Base-by-base conservation (phyloP, 257 asterid genomes). In the Solanum corneliomulleri region DNA sequence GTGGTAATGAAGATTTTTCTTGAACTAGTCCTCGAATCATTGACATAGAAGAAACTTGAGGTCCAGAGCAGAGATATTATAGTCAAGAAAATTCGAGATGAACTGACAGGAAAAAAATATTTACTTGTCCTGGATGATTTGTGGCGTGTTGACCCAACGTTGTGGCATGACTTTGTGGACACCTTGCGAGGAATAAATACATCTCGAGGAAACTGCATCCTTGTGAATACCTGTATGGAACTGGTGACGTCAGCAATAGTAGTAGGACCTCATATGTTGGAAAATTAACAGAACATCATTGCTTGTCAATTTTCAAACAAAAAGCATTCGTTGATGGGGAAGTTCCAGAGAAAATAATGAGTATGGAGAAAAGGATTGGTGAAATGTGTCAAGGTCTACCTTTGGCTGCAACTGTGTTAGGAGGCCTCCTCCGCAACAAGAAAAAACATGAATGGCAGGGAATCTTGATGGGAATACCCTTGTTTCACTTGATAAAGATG, bases 161-260 rank as follows among this genome's bases (percentile, higher is more conserved):
- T 33, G 49, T 39, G 70, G 78, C 23, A 62, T 21, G 29, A 60
- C 6, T 23, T 13, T 25, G 42, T 29, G 49, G 49, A 15, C 44
- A 84, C 35, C 33, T 66, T 60, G 88, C 25, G 37, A 7, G 76
- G 42, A 70, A 31, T 70, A 70, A 70, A 15, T 20, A 70, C 76
- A 29, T 69, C 76, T 20, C 20, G 42, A 29, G 23, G 13, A 70
- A 70, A 31, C n/a, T 87, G 69, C 72, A 87, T 90, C 70, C 12
- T 90, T 35, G 68, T 89, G 18, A 87, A 88, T 18, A 87, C 92
- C 8, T 90, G 90, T 41, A 87, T 68, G 31, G 33, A 44, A 4
- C 69, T 3, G 14, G 90, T 85, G n/a, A 76, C 81, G n/a, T 72
- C 72, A 9, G n/a, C 85, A 8, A 62, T 87, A 84, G 21, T 52